Base-by-base conservation (phyloP, 1,284 basidiomycete genomes). In the Malassezia caprae region DNA sequence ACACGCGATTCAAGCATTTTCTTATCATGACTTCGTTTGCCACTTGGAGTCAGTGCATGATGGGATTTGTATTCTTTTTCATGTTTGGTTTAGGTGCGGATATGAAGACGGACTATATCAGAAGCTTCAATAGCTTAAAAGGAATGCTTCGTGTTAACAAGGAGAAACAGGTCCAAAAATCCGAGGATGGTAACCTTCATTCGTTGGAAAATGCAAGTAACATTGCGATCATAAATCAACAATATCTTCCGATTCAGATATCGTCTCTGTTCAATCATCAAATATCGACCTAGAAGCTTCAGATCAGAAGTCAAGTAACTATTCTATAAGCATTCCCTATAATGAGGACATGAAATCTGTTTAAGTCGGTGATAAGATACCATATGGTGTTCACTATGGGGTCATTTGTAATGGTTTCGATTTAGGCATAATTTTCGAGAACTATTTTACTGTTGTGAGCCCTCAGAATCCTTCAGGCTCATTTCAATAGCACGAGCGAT, bases 401-500 rank as follows among this genome's bases (percentile, higher is more conserved):
- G 31, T 32, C 31, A 32, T 32, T 7, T 4, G 31, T 7, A 32
- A 32, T 32, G 31, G 11, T 32, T 6, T 12, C 3, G 12, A 32
- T 5, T 15, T 32, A 8, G 6, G 31, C 31, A 32, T 7, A 7
- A 32, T 12, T 32, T 12, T 15, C 4, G 12, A 32, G 12, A 32
- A 12, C 11, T 12, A 32, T 32, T 32, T 32, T 12, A 15, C 13
- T 32, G n/a, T n/a, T n/a, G n/a, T n/a, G n/a, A n/a, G n/a, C n/a
- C n/a, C n/a, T n/a, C n/a, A 12, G 31, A n/a, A 21, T 58, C 61
- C 48, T 61, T 54, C 53, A 74, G 39, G 48, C 70, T 73, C 69
- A 74, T 72, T 52, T 73, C 64, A 39, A 74, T 74, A 12, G 72
- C 72, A 32, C 66, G 57, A 12, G 71, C 69, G 48, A 74, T 74